Evolutionary conservation across 106 monocot genomes (phyloP).

Genomic region (Ottelia alismoides): DNA sequence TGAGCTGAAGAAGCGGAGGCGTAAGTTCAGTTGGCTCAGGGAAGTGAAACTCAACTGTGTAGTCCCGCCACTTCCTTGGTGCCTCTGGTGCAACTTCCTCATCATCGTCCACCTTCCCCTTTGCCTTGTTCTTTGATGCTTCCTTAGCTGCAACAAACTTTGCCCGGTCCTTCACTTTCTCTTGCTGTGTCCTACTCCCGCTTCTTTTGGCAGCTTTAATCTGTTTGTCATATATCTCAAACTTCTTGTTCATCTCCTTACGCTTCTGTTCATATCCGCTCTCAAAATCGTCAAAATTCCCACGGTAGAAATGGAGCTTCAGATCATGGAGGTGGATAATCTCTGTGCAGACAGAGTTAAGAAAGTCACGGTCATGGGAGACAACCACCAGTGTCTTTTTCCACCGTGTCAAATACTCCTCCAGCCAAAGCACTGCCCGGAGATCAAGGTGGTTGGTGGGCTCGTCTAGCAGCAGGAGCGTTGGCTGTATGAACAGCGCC

Average conservation of each 20-base stretch:
- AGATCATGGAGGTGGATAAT: conserved; percentile 84
- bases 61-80: too few relatives aligned
- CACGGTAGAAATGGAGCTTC: too few relatives aligned
- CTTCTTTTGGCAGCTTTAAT: conserved; percentile 55
- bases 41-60: too few relatives aligned
- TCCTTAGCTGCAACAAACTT: conserved; percentile 51
- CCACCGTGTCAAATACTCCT: too few relatives aligned
- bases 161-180: conserved; percentile 72
- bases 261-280: conserved; percentile 84
- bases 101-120: too few relatives aligned
- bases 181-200: conserved; percentile 71
- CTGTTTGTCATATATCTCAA: conserved; percentile 61
- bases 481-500: too few relatives aligned
- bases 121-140: conserved; percentile 46
- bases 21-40: conserved; percentile 81
- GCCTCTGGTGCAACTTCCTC: too few relatives aligned
- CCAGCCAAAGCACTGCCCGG: conserved; percentile 80
- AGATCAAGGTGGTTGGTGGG: conserved; percentile 90
- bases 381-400: too few relatives aligned
- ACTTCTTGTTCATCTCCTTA: conserved; percentile 81
- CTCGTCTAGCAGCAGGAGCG: too few relatives aligned
- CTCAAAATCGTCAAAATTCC: too few relatives aligned
- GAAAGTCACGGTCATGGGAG: conserved; percentile 73
- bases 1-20: conserved; percentile 72
- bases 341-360: conserved; percentile 73